Evolutionary conservation across 2,329 filamentous ascomycete species (phyloP), one percentile per base, ranked within the genome.

Genomic region (Reticulascus tulasneorum): DNA sequence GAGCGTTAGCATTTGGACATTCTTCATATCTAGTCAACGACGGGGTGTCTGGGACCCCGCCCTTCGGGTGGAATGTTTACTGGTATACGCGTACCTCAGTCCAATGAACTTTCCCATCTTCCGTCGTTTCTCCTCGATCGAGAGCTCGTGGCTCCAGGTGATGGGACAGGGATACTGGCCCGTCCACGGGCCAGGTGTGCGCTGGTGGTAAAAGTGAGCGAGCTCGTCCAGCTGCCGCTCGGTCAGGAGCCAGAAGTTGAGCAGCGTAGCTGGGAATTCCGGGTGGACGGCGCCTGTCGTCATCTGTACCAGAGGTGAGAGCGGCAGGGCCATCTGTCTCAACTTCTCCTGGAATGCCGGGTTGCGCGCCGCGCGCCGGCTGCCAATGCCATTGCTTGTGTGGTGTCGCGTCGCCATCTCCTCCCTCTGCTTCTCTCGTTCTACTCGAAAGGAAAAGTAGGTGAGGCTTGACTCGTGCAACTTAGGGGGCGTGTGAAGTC

Each of bases 51-150:
- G n/a, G n/a, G n/a, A n/a, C n/a, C n/a, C n/a, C n/a, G n/a, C n/a
- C n/a, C n/a, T n/a, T n/a, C n/a, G n/a, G n/a, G n/a, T n/a, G n/a
- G n/a, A n/a, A n/a, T n/a, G n/a, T n/a, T n/a, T n/a, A n/a, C n/a
- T n/a, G n/a, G n/a, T n/a, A n/a, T n/a, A n/a, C 49, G 75, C 75
- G 3, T 81, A 83, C 33, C 77, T 63, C 38, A 89, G 63, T 10
- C 84, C 84, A 53, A 88, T 86, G 47, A 89, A 89, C 47, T 75
- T 69, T 29, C 84, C 84, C 53, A 88, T 77, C 60, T 80, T 79
- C 44, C 83, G 67, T 44, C 84, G 70, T 68, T 89, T 89, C 54
- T 89, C 73, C 56, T 80, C 75, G 18, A 81, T 56, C 3, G 66
- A 59, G 40, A 79, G 56, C 41, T 69, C 60, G 6, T 59, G 57